phyloP scores from a whole-genome alignment of 2,329 filamentous ascomycete genomes.

The Alternaria arborescens region DNA sequence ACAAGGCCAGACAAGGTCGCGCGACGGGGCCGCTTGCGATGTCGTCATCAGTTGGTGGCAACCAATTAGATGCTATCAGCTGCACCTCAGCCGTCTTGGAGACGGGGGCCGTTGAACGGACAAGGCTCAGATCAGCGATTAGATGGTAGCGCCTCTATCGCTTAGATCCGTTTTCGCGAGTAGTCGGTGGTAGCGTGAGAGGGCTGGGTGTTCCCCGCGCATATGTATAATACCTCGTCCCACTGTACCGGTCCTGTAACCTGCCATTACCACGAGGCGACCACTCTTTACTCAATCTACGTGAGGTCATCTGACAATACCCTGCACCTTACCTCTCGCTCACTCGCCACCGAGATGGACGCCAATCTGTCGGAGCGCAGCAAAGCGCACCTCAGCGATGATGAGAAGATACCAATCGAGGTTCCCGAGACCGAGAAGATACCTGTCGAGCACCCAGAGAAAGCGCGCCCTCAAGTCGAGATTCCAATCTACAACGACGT shows the following conservation, averaged over 20 bases:
- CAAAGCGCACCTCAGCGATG: background rate
- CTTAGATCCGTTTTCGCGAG: constrained; percentile 29
- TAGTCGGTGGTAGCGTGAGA: constrained; percentile 16
- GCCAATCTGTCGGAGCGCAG: constrained; percentile 1
- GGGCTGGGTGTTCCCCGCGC: constrained; percentile 8
- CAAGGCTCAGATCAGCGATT: constrained; percentile 9
- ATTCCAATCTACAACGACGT: constrained; percentile 41
- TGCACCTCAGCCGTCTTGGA: constrained; percentile 21
- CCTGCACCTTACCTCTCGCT: background rate
- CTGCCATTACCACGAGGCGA: constrained; percentile 3
- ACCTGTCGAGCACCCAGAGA: background rate
- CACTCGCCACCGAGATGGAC: constrained; percentile 12
- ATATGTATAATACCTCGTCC: constrained; percentile 22
- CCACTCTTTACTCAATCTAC: constrained; percentile 8
- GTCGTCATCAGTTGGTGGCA: constrained; percentile 8
- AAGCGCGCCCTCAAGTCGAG: constrained; percentile 23
- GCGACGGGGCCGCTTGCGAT: constrained; percentile 2
- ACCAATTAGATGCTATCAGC: constrained; percentile 10
- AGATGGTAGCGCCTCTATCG: constrained; percentile 22
- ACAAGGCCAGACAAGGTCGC: background rate
- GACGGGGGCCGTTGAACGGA: constrained; percentile 12
- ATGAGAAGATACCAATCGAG: constrained; percentile 3
- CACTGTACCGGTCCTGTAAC: constrained; percentile 9
- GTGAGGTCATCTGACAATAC: constrained; percentile 16
- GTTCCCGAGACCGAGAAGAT: constrained; percentile 7